Evolutionary conservation across 768 basidiomycete genomes (phyloP).

Genomic region (Tulasnella sp.): DNA sequence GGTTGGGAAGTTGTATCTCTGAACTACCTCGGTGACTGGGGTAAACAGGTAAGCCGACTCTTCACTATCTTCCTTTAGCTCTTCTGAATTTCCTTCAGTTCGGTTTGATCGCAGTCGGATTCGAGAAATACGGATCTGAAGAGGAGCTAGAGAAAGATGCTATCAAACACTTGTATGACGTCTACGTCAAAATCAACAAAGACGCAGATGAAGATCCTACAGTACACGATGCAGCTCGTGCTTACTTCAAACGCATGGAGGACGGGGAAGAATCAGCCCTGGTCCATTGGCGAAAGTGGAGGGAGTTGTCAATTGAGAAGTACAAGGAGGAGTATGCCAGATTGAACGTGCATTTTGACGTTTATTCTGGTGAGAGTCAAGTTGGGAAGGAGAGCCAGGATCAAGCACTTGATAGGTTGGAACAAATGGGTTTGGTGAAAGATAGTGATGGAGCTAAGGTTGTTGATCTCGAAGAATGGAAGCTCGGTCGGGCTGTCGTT

Average conservation of each 20-base stretch:
- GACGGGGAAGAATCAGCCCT: constrained; percentile 76
- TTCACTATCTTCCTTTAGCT: background rate
- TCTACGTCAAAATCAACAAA: constrained; percentile 89
- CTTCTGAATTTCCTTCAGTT: constrained; percentile 34
- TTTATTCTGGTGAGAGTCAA: constrained; percentile 81
- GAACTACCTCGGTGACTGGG: constrained; percentile 98
- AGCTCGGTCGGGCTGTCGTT: constrained; percentile 81
- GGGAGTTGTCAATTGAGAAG: constrained; percentile 78
- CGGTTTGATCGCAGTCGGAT: constrained; percentile 81
- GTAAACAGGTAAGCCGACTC: constrained; percentile 61
- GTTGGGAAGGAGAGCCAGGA: constrained; percentile 64
- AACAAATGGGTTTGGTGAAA: constrained; percentile 55
- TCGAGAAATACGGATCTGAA: constrained; percentile 79
- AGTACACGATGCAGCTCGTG: constrained; percentile 63
- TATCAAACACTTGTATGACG: constrained; percentile 86
- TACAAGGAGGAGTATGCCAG: constrained; percentile 79
- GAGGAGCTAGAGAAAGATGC: constrained; percentile 74
- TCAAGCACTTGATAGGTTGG: constrained; percentile 51
- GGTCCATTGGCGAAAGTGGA: constrained; percentile 84
- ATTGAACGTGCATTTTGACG: constrained; percentile 82
- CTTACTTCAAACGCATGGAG: constrained; percentile 92
- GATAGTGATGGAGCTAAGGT: constrained; percentile 75
- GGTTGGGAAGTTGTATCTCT: constrained; percentile 86
- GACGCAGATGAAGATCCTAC: constrained; percentile 52
- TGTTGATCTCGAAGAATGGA: constrained; percentile 78